Base-by-base conservation (phyloP, 2,329 filamentous ascomycete genomes). In the Exophiala sp. region DNA sequence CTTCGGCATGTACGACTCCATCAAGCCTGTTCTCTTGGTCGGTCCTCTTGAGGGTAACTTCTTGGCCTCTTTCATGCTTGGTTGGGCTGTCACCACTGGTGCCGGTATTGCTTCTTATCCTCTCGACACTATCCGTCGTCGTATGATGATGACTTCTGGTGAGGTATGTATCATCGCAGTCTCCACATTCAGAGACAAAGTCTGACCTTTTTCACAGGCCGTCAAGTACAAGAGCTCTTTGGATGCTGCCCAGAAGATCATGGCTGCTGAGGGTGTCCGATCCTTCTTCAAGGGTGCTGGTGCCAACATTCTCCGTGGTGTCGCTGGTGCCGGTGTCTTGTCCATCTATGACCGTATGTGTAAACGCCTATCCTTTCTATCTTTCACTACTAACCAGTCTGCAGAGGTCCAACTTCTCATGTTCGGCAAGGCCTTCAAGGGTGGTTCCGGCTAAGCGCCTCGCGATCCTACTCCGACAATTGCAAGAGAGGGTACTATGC, bases 291-390 rank as follows among this genome's bases (percentile, higher is more conserved):
- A 99, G 90, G 94, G 94, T 91, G 94, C 94, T 76, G 94, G 94
- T 90, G 94, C 94, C 86, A 99, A 99, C 90, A 99, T 99, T 75
- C 94, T 99, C 82, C 94, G 94, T 96, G 95, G 94, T 96, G 94
- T 99, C 75, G 94, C 94, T 75, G 95, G 94, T 90, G 94, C 94
- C 83, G 94, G 94, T 99, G 94, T 99, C 76, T 85, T 99, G 77
- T 99, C 94, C 78, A 96, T 99, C 90, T 99, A 99, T 83, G 94
- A 99, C 79, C 92, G 97, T 63, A 60, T 45, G 62, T 62, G 24
- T 51, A n/a, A 11, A 36, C 8, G 18, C 12, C 10, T 10, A 1
- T 34, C 18, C 33, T 10, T 32, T 10, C 29, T 9, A 4, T 14
- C 16, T n/a, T 12, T 9, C n/a, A n/a, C 35, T 51, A 33, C 58